These are phyloP conservation scores for Hyphopichia khmerensis DNA, from an alignment of 1,139 yeast species.

Conservation along the genomic window DNA sequence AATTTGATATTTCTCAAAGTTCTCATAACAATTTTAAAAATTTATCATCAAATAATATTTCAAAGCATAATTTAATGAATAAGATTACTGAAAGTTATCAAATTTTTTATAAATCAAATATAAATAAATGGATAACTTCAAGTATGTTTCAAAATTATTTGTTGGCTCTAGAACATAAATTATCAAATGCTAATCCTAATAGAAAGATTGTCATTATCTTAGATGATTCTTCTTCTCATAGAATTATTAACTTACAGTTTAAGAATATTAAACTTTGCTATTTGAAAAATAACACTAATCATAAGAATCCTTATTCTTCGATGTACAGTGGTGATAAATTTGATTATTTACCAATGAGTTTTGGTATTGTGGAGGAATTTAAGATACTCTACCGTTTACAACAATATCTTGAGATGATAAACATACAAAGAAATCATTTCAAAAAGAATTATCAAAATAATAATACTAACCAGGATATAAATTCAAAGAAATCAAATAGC, in stretches of 20 bases:
- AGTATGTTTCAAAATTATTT: slow-evolving; percentile 64
- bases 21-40: slow-evolving; percentile 31
- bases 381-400: slow-evolving; percentile 58
- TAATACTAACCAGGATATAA: neutral
- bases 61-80: slow-evolving; percentile 32
- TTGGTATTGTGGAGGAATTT: slow-evolving; percentile 65
- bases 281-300: slow-evolving; percentile 40
- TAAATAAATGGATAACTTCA: slow-evolving; percentile 67
- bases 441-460: neutral
- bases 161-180: slow-evolving; percentile 56
- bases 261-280: slow-evolving; percentile 50
- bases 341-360: slow-evolving; percentile 60
- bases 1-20: slow-evolving; percentile 45
- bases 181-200: slow-evolving; percentile 32
- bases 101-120: slow-evolving; percentile 57
- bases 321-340: slow-evolving; percentile 37
- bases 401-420: slow-evolving; percentile 54
- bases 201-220: slow-evolving; percentile 55
- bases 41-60: slow-evolving; percentile 15
- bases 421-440: slow-evolving; percentile 31
- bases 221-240: slow-evolving; percentile 64
- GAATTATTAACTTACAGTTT: slow-evolving; percentile 57
- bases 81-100: slow-evolving; percentile 54
- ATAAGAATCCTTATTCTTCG: slow-evolving; percentile 39
- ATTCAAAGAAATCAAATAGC: neutral